Conservation (phyloP, 139 green algal species). For the Chlorella sp. region DNA sequence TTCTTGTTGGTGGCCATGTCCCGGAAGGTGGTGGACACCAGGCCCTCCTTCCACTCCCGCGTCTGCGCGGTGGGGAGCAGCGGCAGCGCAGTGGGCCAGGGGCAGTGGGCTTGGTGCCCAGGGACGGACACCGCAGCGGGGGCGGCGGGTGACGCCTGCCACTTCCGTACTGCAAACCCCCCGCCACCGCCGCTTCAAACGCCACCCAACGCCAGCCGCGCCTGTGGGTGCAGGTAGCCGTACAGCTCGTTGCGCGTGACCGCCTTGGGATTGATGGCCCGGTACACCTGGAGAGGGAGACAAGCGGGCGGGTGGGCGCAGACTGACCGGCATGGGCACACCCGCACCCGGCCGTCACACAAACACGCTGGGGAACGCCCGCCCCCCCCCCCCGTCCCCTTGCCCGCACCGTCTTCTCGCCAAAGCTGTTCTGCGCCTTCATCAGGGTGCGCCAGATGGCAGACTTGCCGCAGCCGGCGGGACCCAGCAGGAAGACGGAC, state of each 20-base stretch:
- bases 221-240: conserved; percentile 80
- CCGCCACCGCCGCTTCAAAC: too few species aligned
- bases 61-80: too few species aligned
- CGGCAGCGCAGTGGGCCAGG: neutral
- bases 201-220: neutral
- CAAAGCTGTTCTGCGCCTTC: conserved; percentile 76
- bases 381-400: neutral
- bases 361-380: neutral
- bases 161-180: neutral
- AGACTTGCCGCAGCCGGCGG: conserved; percentile 91
- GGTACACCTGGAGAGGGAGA: conserved; percentile 1
- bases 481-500: conserved; percentile 93
- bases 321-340: neutral
- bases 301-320: too few species aligned
- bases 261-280: conserved; percentile 65
- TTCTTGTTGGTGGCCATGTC: conserved; percentile 75
- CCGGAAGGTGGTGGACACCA: conserved; percentile 68
- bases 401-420: conserved; percentile 69
- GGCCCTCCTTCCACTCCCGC: conserved; percentile 94
- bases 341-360: neutral
- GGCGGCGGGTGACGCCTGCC: neutral
- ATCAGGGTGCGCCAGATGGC: conserved; percentile 92
- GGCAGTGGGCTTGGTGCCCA: neutral
- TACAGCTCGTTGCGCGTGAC: conserved; percentile 96
- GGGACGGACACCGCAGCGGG: neutral